Conservation (phyloP, 768 basidiomycete species). For the Rhizopogon salebrosus region DNA sequence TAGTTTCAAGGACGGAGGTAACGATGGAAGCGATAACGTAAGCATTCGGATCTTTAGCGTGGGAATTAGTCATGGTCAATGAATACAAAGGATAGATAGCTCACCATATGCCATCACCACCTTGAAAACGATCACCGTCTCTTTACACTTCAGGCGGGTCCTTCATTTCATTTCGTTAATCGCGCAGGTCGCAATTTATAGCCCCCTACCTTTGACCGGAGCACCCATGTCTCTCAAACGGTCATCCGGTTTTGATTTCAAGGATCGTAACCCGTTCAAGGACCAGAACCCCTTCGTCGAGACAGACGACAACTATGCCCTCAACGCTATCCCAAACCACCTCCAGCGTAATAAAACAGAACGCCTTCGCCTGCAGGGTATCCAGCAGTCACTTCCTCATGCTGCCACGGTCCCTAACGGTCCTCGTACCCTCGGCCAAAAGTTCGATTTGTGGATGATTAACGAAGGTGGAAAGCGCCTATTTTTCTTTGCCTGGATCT, state of each 20-base stretch:
- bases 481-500: conserved; percentile 77
- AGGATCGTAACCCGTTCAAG: conserved; percentile 44
- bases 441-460: conserved; percentile 81
- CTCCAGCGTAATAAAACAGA: conserved; percentile 87
- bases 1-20: no score
- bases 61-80: no score
- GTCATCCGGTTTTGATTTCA: conserved; percentile 65
- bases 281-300: conserved; percentile 48
- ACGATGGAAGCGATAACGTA: no score
- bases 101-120: no score
- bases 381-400: conserved; percentile 58
- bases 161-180: conserved; percentile 6
- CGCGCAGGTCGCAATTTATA: conserved; percentile 22
- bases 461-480: conserved; percentile 81
- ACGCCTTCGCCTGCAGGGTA: conserved; percentile 74
- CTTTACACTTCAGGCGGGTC: conserved; percentile 20
- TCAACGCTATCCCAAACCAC: conserved; percentile 30
- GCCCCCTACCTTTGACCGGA: background rate
- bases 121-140: no score
- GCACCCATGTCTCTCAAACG: conserved; percentile 35
- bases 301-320: conserved; percentile 23
- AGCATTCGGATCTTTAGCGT: no score
- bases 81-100: no score
- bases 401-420: conserved; percentile 25
- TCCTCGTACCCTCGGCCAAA: conserved; percentile 38